Percentiles rank a stretch among this genome's conserved stretches.
Conservation (phyloP, 2,329 filamentous ascomycete genomes). For the Xylaria arbuscula region DNA sequence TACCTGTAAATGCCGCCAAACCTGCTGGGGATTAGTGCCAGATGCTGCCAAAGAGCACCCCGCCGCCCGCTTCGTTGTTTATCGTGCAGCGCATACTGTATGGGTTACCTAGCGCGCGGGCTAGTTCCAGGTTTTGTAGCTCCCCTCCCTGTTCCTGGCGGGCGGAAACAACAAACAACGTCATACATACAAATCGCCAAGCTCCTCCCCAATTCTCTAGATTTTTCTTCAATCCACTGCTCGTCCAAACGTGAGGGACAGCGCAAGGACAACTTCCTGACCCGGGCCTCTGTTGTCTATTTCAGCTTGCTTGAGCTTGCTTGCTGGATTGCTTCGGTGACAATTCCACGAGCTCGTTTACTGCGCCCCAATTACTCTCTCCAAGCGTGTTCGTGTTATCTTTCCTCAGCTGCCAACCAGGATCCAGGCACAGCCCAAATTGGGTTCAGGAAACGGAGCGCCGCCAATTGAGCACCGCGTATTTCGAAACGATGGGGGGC, state of each 20-base stretch:
- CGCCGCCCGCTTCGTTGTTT: not conserved
- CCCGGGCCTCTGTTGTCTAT: not conserved
- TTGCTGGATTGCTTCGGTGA: not conserved
- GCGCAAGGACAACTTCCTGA: slow-evolving; percentile 9
- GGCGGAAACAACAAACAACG: slow-evolving; percentile 20
- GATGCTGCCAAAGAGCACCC: not conserved
- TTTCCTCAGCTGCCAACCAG: not conserved
- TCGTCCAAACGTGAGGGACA: not conserved
- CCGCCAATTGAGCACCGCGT: not conserved
- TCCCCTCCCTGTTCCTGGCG: too few species aligned
- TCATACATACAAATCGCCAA: slow-evolving; percentile 36
- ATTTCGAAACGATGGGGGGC: slow-evolving; percentile 41
- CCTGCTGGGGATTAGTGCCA: not conserved
- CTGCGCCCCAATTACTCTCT: not conserved
- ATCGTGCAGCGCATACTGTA: too few species aligned
- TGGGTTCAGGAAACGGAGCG: not conserved
- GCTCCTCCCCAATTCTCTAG: too few species aligned
- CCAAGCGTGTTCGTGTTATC: not conserved
- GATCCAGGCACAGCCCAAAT: not conserved
- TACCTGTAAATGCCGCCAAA: not conserved
- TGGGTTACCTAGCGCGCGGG: too few species aligned
- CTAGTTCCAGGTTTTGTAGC: too few species aligned
- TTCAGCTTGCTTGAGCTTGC: not conserved
- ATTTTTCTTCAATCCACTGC: not conserved
- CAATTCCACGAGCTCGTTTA: not conserved